Evolutionary conservation across 169 alveolate species (phyloP), one percentile per base, ranked within the genome.

Genomic region (Eimeria tenella): DNA sequence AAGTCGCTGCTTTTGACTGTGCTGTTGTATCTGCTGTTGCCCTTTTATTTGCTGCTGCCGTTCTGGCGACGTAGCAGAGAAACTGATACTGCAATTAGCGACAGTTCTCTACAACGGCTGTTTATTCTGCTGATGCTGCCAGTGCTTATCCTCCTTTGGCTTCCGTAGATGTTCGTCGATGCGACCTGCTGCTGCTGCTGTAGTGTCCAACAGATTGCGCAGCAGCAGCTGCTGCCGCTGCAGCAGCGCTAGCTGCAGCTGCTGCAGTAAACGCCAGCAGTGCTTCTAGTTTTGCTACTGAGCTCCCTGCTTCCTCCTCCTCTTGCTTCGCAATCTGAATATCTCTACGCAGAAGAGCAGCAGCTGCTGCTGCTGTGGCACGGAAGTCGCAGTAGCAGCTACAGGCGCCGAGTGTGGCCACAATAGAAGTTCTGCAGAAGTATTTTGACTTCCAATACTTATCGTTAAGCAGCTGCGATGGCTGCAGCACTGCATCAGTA

Each of bases 311-410:
- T 74, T 15, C 84, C 42, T 21, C 62, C 60, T 13, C 21, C 15
- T 42, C n/a, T 23, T 2, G 84, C 84, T 74, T 17, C 25, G 23
- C 63, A 74, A 23, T 49, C 62, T 42, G 63, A 74, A 5, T 31
- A 5, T 7, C 9, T 42, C 42, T 17, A 10, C 62, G 4, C 25
- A 13, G 15, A 56, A 49, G 84, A 74, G 84, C 84, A 74, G 84
- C 84, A 74, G 52, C 56, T 19, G 79, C 84, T 42, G 84, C 84
- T 74, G 84, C 84, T 42, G 84, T 56, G 3, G 42, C 42, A 31
- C 2, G 42, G 42, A 31, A 31, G 42, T 31, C 42, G 84, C 84
- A 74, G 84, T 56, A 74, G 84, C 84, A 49, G 84, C 84, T 7
- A 56, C 84, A 49, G 42, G 42, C 4, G 84, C 84, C n/a, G 84